Conservation (phyloP, 1,284 basidiomycete species). For the Tilletiopsis washingtonensis region DNA sequence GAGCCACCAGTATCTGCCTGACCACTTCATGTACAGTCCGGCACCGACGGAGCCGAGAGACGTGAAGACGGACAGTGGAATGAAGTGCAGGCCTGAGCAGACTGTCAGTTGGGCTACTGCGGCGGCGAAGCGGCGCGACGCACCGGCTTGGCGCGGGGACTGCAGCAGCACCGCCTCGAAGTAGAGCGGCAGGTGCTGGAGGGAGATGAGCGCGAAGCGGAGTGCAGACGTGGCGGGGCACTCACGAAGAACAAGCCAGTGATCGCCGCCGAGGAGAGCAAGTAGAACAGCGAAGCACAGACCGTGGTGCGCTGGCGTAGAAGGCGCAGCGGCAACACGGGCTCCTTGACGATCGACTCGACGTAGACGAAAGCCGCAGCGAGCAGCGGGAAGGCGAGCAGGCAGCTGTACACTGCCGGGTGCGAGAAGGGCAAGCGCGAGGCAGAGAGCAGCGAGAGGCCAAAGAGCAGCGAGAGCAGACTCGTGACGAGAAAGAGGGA, state of each 20-base stretch:
- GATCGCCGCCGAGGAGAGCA: no score
- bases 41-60: conserved; percentile 69
- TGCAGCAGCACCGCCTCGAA: conserved; percentile 73
- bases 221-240: no score
- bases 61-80: conserved; percentile 68
- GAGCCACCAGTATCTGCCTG: background rate
- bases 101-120: no score
- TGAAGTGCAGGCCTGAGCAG: conserved; percentile 68
- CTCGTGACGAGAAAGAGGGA: conserved; percentile 31
- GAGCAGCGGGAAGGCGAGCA: conserved; percentile 54
- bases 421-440: conserved; percentile 40
- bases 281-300: conserved; percentile 65
- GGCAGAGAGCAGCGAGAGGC: conserved; percentile 36
- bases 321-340: conserved; percentile 64
- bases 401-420: conserved; percentile 56
- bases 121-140: no score
- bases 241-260: no score
- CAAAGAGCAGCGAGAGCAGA: conserved; percentile 30
- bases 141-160: conserved; percentile 60
- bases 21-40: conserved; percentile 63
- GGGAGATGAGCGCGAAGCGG: no score
- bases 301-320: conserved; percentile 63
- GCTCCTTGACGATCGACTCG: conserved; percentile 56
- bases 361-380: conserved; percentile 34
- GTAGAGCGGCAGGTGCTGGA: conserved; percentile 71